A percentile compares a stretch with the other conserved stretches of the same genome.
These are phyloP conservation scores for Proliferodiscus dingleyae DNA, from an alignment of 2,329 filamentous ascomycete species.

Conservation along the genomic window DNA sequence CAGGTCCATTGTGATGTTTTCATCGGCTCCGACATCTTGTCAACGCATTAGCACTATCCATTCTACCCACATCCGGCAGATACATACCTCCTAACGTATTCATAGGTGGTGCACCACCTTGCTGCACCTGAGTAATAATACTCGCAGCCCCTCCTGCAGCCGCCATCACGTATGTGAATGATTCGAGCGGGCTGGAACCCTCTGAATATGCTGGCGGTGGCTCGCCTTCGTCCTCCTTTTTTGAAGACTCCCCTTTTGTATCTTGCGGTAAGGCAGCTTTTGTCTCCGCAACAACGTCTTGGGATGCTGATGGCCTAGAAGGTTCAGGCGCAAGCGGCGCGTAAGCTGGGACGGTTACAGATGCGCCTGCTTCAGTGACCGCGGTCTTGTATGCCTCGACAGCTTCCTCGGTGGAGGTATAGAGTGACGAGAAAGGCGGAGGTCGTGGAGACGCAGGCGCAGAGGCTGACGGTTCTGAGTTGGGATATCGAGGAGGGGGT, in stretches of 20 bases:
- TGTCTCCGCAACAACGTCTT: slow-evolving; percentile 63
- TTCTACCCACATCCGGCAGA: slow-evolving; percentile 7
- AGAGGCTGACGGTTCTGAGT: slow-evolving; percentile 47
- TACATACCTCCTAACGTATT: slow-evolving; percentile 78
- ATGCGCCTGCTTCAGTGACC: slow-evolving; percentile 34
- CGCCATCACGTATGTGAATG: slow-evolving; percentile 97
- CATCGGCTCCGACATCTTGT: slow-evolving; percentile 76
- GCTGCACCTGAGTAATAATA: slow-evolving; percentile 98
- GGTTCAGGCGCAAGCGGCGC: slow-evolving; percentile 39
- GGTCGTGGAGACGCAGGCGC: slow-evolving; percentile 39
- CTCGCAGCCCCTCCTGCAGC: slow-evolving; percentile 93
- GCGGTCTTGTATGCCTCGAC: slow-evolving; percentile 35
- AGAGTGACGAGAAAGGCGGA: slow-evolving; percentile 58
- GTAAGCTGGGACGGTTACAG: slow-evolving; percentile 49
- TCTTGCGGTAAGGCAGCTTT: slow-evolving; percentile 81
- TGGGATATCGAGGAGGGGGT: slow-evolving; percentile 56
- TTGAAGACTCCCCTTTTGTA: slow-evolving; percentile 68
- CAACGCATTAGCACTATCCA: slow-evolving; percentile 10
- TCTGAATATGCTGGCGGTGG: slow-evolving; percentile 95
- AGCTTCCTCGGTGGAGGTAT: slow-evolving; percentile 37
- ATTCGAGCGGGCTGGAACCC: slow-evolving; percentile 84
- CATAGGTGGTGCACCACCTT: slow-evolving; percentile 78
- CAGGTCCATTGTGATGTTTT: slow-evolving; percentile 91
- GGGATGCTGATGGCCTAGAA: slow-evolving; percentile 24
- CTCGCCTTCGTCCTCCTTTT: slow-evolving; percentile 79